Evolutionary conservation across 495 filamentous ascomycete species (phyloP).

Genomic region (Daldinia concentrica): DNA sequence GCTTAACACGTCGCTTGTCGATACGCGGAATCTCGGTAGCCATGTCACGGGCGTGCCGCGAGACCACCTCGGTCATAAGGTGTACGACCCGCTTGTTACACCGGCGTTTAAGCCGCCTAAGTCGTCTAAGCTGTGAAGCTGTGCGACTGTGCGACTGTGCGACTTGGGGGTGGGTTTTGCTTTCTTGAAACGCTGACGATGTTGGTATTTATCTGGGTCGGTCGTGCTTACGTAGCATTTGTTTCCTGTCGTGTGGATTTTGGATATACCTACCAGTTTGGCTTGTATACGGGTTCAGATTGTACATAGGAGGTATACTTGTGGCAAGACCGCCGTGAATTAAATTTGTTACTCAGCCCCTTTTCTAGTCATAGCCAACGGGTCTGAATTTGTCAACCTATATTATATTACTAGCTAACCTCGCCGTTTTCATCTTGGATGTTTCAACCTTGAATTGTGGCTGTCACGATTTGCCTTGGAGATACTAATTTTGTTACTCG

Average conservation of each 20-base stretch:
- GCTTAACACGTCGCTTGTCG: constrained; percentile 79
- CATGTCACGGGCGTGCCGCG: constrained; percentile 71
- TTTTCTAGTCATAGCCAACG: neutral
- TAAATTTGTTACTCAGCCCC: neutral
- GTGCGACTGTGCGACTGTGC: no score
- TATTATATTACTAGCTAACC: neutral
- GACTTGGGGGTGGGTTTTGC: neutral
- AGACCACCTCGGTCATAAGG: constrained; percentile 67
- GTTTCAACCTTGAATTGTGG: neutral
- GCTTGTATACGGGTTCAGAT: neutral
- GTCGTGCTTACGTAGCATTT: neutral
- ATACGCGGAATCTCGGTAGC: constrained; percentile 74
- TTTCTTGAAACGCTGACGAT: no score
- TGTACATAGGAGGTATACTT: neutral
- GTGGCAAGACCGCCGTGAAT: neutral
- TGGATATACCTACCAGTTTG: neutral
- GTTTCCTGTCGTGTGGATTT: neutral
- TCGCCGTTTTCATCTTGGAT: neutral
- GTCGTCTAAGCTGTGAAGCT: constrained; percentile 46
- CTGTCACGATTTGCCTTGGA: neutral
- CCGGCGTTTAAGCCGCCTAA: constrained; percentile 53
- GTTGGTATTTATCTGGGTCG: neutral
- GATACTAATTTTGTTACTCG: neutral
- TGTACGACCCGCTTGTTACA: constrained; percentile 56
- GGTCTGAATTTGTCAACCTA: neutral